These are phyloP conservation scores for Fraxinus ornus DNA, from an alignment of 305 asterid species.

Conservation along the genomic window DNA sequence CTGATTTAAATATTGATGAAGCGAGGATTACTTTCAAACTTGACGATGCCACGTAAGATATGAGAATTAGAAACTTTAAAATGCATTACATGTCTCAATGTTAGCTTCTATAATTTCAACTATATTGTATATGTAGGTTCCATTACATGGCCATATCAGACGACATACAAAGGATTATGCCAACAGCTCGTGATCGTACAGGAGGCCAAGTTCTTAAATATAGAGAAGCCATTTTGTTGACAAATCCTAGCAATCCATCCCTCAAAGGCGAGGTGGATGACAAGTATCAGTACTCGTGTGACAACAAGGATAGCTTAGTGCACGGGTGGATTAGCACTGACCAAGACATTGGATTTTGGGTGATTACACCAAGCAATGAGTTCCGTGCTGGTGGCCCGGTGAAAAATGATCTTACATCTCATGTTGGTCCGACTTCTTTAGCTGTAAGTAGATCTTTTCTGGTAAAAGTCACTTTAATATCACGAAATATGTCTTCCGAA, in stretches of 20 bases:
- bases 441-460: constrained; percentile 29
- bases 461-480: not conserved
- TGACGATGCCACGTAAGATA: constrained; percentile 36
- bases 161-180: constrained; percentile 54
- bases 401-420: constrained; percentile 71
- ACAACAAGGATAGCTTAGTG: constrained; percentile 52
- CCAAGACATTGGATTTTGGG: constrained; percentile 55
- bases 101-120: not conserved
- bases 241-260: constrained; percentile 34
- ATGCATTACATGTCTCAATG: not conserved
- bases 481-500: not conserved
- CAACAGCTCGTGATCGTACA: constrained; percentile 47
- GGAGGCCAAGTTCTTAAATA: constrained; percentile 43
- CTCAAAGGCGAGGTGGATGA: constrained; percentile 65
- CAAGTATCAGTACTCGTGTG: constrained; percentile 61
- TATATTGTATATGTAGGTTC: constrained; percentile 34
- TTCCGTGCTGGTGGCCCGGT: constrained; percentile 64
- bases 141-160: constrained; percentile 66
- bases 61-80: not conserved
- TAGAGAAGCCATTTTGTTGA: constrained; percentile 53
- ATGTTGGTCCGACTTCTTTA: constrained; percentile 58
- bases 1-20: constrained; percentile 44
- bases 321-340: constrained; percentile 67
- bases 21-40: constrained; percentile 61
- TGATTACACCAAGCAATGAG: constrained; percentile 65